Evolutionary conservation across 148 eudicot genomes (phyloP).

Genomic region (Persicaria tinctoria): DNA sequence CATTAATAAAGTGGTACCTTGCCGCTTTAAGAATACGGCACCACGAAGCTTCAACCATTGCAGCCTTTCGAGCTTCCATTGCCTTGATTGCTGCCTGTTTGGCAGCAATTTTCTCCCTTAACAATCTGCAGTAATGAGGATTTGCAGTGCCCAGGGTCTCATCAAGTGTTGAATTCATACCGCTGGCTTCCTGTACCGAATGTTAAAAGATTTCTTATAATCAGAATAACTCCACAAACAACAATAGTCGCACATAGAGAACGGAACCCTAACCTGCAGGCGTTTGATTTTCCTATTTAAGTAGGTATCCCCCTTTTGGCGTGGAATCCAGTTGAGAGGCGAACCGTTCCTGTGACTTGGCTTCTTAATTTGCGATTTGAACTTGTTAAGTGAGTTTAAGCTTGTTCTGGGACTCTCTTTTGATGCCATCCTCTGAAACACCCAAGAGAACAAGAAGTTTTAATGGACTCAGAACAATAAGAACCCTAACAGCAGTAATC

Average conservation of each 20-base stretch:
- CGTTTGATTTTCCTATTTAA: slow-evolving; percentile 67
- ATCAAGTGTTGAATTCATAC: slow-evolving; percentile 81
- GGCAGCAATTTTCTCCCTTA: slow-evolving; percentile 77
- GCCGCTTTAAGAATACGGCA: slow-evolving; percentile 85
- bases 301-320: slow-evolving; percentile 76
- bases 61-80: slow-evolving; percentile 81
- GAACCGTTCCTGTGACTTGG: slow-evolving; percentile 65
- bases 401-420: slow-evolving; percentile 51
- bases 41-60: slow-evolving; percentile 99
- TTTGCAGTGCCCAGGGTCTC: slow-evolving; percentile 88
- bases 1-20: slow-evolving; percentile 29
- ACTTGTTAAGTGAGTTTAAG: slow-evolving; percentile 36
- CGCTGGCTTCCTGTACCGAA: slow-evolving; percentile 66
- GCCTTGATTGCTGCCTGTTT: slow-evolving; percentile 80
- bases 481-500: neutral
- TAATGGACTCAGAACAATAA: neutral
- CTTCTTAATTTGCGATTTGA: slow-evolving; percentile 66
- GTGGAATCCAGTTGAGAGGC: slow-evolving; percentile 88
- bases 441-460: neutral
- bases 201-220: neutral
- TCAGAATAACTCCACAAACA: neutral
- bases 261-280: slow-evolving; percentile 42
- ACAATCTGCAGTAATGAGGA: slow-evolving; percentile 79
- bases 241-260: neutral
- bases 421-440: slow-evolving; percentile 43